Base-by-base conservation (phyloP, 2,329 filamentous ascomycete species). In the Aspergillus sp. region DNA sequence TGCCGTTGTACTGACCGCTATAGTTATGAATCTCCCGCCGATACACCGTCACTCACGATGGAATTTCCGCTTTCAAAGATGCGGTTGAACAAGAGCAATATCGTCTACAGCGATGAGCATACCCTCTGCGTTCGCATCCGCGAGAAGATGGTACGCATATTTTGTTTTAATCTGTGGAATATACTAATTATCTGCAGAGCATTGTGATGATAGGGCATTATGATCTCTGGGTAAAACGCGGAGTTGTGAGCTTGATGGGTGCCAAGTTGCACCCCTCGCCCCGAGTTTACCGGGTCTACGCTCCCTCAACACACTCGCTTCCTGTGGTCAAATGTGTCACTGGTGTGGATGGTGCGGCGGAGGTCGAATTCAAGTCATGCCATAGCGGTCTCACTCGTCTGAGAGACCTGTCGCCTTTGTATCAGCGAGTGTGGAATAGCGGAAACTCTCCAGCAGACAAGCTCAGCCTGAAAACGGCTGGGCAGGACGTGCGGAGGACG, bases 301-400 rank as follows among this genome's bases (percentile, higher is more conserved):
- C 83, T 5, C 81, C 84, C 11, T 81, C 79, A 14, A 84, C 80
- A 6, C 81, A 85, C 65, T 82, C 84, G 7, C 73, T 87, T 12
- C 81, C 82, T 2, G 73, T 80, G 8, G 80, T 88, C 15, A 75
- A 76, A 59, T 78, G 74, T 41, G 67, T 79, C 6, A 69, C 75
- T 47, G 72, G 76, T 5, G 64, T 75, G 3, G 69, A 74, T 27
- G 75, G 74, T 3, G 73, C 72, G 41, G 76, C 83, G 12, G 78
- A 82, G 55, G 66, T 84, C 19, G 76, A 80, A 44, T 68, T 86
- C 31, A 74, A 73, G 39, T 79, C 82, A 7, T 81, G 77, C 57
- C 68, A 72, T 9, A 78, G 69, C 43, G 76, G 75, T 4, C 67
- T 84, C 7, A 68, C 70, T 44, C 72, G 73, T 3, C 73, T 86